These are phyloP conservation scores for Schizonepeta tenuifolia DNA, from an alignment of 257 asterid species.

Conservation along the genomic window DNA sequence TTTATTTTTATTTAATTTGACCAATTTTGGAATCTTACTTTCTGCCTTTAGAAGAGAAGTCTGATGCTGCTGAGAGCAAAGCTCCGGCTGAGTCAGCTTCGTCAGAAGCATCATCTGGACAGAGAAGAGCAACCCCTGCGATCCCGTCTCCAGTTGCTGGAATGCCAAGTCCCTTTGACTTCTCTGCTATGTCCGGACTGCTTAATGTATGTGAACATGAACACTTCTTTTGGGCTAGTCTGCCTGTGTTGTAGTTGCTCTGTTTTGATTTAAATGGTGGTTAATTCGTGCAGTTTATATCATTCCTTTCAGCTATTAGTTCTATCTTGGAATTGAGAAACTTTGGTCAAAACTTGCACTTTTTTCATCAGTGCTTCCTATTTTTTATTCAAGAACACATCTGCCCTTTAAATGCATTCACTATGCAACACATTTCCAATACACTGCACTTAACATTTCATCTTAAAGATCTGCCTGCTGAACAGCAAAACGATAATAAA, in stretches of 20 bases:
- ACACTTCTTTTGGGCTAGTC: not conserved
- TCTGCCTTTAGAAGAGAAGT: slow-evolving; percentile 54
- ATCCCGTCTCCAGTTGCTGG: slow-evolving; percentile 52
- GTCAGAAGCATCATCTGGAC: slow-evolving; percentile 57
- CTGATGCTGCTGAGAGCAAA: slow-evolving; percentile 55
- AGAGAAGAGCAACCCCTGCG: slow-evolving; percentile 42
- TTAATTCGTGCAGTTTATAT: slow-evolving; percentile 21
- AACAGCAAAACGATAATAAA: not conserved
- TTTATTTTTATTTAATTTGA: not conserved
- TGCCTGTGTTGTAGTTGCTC: not conserved
- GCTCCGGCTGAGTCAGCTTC: slow-evolving; percentile 45
- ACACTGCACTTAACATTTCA: not conserved
- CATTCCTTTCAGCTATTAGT: not conserved
- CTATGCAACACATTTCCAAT: not conserved
- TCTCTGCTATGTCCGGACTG: slow-evolving; percentile 83
- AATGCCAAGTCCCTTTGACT: slow-evolving; percentile 74
- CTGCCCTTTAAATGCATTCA: not conserved
- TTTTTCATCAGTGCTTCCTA: not conserved
- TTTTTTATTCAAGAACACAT: not conserved
- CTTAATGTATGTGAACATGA: slow-evolving; percentile 55
- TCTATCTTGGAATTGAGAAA: not conserved
- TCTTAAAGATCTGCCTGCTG: not conserved
- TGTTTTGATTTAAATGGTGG: not conserved
- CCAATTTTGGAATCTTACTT: slow-evolving; percentile 8
- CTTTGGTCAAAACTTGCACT: not conserved